Conservation (phyloP, 768 basidiomycete species). For the Boletales sp. region DNA sequence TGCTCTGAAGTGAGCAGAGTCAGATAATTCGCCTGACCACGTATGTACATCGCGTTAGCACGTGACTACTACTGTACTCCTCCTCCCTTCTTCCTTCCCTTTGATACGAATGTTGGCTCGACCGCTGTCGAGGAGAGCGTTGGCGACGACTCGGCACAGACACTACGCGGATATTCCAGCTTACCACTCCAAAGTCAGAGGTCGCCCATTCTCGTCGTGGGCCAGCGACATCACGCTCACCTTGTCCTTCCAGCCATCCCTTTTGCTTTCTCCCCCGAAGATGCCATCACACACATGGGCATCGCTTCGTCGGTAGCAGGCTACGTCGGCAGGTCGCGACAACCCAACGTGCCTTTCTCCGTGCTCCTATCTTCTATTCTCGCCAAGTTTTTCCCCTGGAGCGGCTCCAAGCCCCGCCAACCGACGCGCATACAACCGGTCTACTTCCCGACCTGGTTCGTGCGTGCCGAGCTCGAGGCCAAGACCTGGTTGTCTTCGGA, state of each 20-base stretch:
- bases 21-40: constrained; percentile 22
- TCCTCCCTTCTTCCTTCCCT: not conserved
- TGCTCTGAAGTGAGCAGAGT: not conserved
- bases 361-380: constrained; percentile 28
- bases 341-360: constrained; percentile 18
- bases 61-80: constrained; percentile 25
- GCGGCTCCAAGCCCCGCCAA: constrained; percentile 37
- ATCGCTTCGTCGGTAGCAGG: constrained; percentile 31
- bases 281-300: constrained; percentile 40
- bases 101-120: constrained; percentile 23
- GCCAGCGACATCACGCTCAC: constrained; percentile 7
- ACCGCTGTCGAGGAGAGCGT: constrained; percentile 3
- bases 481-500: constrained; percentile 26
- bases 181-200: constrained; percentile 40
- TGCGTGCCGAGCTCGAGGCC: constrained; percentile 51
- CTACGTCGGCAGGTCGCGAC: constrained; percentile 15
- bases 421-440: constrained; percentile 49
- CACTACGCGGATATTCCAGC: constrained; percentile 17
- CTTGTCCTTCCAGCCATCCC: constrained; percentile 41
- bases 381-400: constrained; percentile 36
- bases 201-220: constrained; percentile 16
- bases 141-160: constrained; percentile 5
- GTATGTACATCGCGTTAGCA: constrained; percentile 29
- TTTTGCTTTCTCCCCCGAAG: constrained; percentile 44
- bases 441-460: constrained; percentile 63